phyloP scores from a whole-genome alignment of 176 grass and related monocot species.

The Carex littledalei region DNA sequence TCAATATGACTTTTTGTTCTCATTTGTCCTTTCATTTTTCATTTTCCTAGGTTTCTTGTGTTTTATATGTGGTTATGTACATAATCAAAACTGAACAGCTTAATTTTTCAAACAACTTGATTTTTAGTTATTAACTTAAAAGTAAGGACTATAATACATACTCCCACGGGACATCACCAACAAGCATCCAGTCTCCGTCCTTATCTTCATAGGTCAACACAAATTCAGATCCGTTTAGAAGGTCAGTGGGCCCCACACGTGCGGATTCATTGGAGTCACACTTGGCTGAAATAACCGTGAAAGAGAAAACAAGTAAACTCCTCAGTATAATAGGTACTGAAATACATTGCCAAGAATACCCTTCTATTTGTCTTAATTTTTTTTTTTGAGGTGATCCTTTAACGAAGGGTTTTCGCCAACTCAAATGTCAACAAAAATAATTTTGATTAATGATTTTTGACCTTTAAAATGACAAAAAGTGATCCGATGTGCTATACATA shows the following conservation, averaged over 20 bases:
- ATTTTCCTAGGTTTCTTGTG: neutral
- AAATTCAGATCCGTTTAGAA: constrained; percentile 58
- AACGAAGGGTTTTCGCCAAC: neutral
- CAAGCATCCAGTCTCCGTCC: constrained; percentile 85
- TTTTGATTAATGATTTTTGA: neutral
- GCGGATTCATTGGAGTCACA: constrained; percentile 38
- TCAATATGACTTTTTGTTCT: neutral
- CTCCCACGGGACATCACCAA: constrained; percentile 82
- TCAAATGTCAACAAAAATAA: constrained; percentile 2
- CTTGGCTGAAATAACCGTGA: constrained; percentile 30
- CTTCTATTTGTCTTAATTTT: neutral
- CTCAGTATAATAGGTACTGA: constrained; percentile 10
- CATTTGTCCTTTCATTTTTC: neutral
- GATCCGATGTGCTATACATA: neutral
- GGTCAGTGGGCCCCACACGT: constrained; percentile 39
- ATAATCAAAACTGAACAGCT: neutral
- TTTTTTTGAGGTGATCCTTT: neutral
- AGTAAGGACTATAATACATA: constrained; percentile 27
- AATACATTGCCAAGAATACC: neutral
- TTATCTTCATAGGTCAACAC: constrained; percentile 81
- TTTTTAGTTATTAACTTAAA: constrained; percentile 1
- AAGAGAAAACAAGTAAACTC: constrained; percentile 17
- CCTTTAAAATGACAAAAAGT: neutral
- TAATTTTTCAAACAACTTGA: neutral
- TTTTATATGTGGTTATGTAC: neutral